phyloP scores from a whole-genome alignment of 2,329 filamentous ascomycete species.

The Xylariaceae sp. region DNA sequence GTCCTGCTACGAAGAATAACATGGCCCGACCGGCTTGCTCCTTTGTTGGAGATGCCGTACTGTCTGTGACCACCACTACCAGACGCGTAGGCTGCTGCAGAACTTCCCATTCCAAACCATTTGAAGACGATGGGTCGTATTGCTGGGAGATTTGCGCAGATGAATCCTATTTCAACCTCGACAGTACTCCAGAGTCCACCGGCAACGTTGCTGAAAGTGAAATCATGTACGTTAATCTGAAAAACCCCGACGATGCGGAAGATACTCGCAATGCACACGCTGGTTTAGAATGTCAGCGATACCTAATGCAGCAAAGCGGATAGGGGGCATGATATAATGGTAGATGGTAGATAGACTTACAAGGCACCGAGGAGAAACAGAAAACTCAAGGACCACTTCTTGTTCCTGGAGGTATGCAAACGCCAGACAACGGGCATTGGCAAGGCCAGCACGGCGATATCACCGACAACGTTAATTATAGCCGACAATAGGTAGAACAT shows the following conservation, averaged over 20 bases:
- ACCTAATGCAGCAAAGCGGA: neutral
- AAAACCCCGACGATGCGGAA: constrained; percentile 35
- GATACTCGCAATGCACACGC: constrained; percentile 34
- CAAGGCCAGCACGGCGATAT: constrained; percentile 35
- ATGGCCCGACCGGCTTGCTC: constrained; percentile 22
- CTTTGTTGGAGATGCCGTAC: constrained; percentile 28
- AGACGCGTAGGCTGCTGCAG: constrained; percentile 15
- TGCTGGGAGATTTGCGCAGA: constrained; percentile 34
- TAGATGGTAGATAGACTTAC: constrained; percentile 24
- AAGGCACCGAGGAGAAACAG: constrained; percentile 38
- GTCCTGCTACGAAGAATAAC: constrained; percentile 28
- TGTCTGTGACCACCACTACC: constrained; percentile 22
- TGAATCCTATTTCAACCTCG: constrained; percentile 35
- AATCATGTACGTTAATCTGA: constrained; percentile 30
- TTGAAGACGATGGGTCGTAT: constrained; percentile 31
- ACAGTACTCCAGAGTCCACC: constrained; percentile 35
- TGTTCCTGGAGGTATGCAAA: constrained; percentile 33
- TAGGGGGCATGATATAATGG: neutral
- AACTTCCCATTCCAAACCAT: constrained; percentile 25
- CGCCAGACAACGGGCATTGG: constrained; percentile 38
- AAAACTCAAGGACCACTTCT: constrained; percentile 37
- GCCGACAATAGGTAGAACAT: constrained; percentile 32
- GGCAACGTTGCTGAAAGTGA: constrained; percentile 32
- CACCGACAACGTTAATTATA: constrained; percentile 35
- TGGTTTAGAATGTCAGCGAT: constrained; percentile 17